Evolutionary conservation across 805 yeast species (phyloP).

Genomic region (Saccharomycopsis lassenensis): DNA sequence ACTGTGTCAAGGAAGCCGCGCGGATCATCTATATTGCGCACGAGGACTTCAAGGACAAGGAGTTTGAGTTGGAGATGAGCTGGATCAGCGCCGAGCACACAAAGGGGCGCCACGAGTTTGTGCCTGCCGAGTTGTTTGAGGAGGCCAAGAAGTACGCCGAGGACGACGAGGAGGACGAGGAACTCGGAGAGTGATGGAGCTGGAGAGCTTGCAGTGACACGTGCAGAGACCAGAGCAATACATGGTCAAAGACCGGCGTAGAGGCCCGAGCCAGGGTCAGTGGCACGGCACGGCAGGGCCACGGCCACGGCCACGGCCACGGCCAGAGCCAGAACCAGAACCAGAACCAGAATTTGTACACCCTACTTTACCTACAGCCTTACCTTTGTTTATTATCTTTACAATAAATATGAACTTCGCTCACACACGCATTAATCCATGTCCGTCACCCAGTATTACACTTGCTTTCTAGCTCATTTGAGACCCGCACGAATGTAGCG

Average conservation of each 20-base stretch:
- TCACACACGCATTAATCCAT: too few relatives aligned
- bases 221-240: slow-evolving; percentile 29
- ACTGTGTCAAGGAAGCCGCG: slow-evolving; percentile 91
- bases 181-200: slow-evolving; percentile 53
- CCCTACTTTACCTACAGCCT: too few relatives aligned
- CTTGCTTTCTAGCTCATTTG: too few relatives aligned
- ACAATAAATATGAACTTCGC: too few relatives aligned
- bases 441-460: too few relatives aligned
- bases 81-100: slow-evolving; percentile 80
- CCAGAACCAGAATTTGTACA: too few relatives aligned
- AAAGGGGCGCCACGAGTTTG: slow-evolving; percentile 64
- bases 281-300: background rate
- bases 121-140: slow-evolving; percentile 66
- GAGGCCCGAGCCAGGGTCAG: background rate
- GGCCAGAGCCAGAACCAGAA: background rate
- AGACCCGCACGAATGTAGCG: slow-evolving; percentile 84
- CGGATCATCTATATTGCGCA: slow-evolving; percentile 88
- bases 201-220: too few relatives aligned
- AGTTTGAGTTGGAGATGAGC: slow-evolving; percentile 86
- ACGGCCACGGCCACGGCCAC: background rate
- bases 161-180: slow-evolving; percentile 71
- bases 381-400: too few relatives aligned
- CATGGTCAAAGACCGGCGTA: background rate
- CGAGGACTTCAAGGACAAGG: slow-evolving; percentile 96
- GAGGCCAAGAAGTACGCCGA: slow-evolving; percentile 82